Conservation (phyloP, 192 early-diverging fungal genomes). For the Umbelopsis sp. region DNA sequence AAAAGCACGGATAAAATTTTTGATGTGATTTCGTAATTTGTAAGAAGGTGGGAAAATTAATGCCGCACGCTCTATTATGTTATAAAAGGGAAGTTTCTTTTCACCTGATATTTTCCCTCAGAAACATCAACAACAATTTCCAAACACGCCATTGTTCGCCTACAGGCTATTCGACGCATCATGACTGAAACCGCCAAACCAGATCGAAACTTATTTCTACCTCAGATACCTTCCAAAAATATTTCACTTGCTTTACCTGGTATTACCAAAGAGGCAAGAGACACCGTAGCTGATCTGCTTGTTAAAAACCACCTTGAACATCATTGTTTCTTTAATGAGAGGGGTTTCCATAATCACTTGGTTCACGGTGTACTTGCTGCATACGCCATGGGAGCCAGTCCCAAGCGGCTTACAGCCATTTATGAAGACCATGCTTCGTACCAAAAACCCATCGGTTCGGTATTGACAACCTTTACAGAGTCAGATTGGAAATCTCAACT, state of each 20-base stretch:
- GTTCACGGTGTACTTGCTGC: conserved; percentile 58
- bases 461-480: conserved; percentile 36
- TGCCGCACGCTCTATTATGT: too few relatives aligned
- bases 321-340: conserved; percentile 58
- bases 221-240: conserved; percentile 2
- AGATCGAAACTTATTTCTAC: background rate
- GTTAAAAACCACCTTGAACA: conserved; percentile 49
- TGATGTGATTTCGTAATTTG: too few relatives aligned
- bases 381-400: conserved; percentile 52
- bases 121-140: background rate
- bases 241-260: conserved; percentile 39
- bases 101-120: background rate
- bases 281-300: conserved; percentile 45
- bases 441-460: conserved; percentile 28
- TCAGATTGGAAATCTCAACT: conserved; percentile 40
- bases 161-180: background rate
- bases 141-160: background rate
- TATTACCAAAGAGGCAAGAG: conserved; percentile 40
- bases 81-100: background rate
- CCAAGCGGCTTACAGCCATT: conserved; percentile 49
- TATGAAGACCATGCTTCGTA: conserved; percentile 46
- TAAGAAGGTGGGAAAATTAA: too few relatives aligned
- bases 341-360: conserved; percentile 58
- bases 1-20: too few relatives aligned
- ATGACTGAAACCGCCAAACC: background rate